Evolutionary conservation across 1,139 yeast genomes (phyloP).

Genomic region (Yamadazyma jaroonii): DNA sequence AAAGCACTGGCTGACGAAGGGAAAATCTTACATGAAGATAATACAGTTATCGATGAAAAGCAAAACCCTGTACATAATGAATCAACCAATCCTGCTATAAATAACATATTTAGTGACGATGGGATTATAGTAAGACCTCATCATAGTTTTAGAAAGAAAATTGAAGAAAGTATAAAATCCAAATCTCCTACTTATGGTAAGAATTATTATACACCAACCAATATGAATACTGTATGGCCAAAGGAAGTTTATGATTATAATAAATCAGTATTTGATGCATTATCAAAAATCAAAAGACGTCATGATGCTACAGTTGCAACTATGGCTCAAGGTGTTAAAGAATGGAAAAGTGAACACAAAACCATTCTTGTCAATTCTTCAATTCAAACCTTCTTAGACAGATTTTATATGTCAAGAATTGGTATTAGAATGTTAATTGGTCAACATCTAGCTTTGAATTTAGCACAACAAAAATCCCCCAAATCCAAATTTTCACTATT

Average conservation of each 20-base stretch:
- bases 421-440: constrained; percentile 90
- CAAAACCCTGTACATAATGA: constrained; percentile 32
- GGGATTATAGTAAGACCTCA: constrained; percentile 46
- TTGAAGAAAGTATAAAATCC: constrained; percentile 9
- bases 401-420: constrained; percentile 83
- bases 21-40: constrained; percentile 16
- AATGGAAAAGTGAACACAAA: constrained; percentile 68
- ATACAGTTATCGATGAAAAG: constrained; percentile 18
- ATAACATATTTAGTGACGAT: constrained; percentile 50
- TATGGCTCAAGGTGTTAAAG: constrained; percentile 88
- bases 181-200: constrained; percentile 48
- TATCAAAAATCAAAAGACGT: constrained; percentile 70
- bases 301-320: constrained; percentile 95
- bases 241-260: constrained; percentile 74
- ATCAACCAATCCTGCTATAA: constrained; percentile 36
- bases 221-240: constrained; percentile 58
- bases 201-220: constrained; percentile 62
- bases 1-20: constrained; percentile 8
- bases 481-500: constrained; percentile 35
- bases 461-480: constrained; percentile 57
- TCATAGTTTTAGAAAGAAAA: constrained; percentile 14
- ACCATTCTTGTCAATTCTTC: constrained; percentile 54
- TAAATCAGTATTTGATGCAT: constrained; percentile 59
- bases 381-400: constrained; percentile 73
- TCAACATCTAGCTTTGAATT: constrained; percentile 78